phyloP scores from a whole-genome alignment of 139 green algal genomes.

The Chlamydomonas applanata region DNA sequence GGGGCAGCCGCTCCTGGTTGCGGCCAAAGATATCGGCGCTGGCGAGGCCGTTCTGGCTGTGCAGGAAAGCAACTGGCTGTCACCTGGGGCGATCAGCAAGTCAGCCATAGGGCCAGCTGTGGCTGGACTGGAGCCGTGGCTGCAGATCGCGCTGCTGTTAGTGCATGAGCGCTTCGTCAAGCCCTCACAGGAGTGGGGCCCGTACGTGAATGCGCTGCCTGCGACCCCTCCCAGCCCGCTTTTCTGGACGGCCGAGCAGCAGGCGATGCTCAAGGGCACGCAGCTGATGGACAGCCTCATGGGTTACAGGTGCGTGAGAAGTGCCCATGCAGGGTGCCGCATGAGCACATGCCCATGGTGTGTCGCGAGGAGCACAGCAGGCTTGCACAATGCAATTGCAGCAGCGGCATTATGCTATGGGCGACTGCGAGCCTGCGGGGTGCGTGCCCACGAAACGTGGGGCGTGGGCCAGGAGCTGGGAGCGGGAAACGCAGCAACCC shows the following conservation, averaged over 20 bases:
- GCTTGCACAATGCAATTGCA: too few relatives aligned
- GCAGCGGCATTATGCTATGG: too few relatives aligned
- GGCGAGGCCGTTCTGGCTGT: constrained; percentile 37
- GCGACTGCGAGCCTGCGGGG: too few relatives aligned
- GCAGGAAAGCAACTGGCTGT: constrained; percentile 34
- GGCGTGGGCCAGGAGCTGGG: too few relatives aligned
- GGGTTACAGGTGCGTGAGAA: constrained; percentile 13
- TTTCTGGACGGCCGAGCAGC: constrained; percentile 66
- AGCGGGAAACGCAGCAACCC: too few relatives aligned
- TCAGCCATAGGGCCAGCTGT: constrained; percentile 26
- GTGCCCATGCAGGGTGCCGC: too few relatives aligned
- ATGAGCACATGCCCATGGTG: too few relatives aligned
- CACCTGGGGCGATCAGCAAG: constrained; percentile 11
- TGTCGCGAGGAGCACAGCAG: too few relatives aligned
- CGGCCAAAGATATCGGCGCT: constrained; percentile 27
- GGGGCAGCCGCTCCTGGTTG: constrained; percentile 28
- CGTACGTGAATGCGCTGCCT: constrained; percentile 59
- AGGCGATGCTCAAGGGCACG: constrained; percentile 60
- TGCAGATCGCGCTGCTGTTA: constrained; percentile 75
- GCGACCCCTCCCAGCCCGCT: constrained; percentile 45
- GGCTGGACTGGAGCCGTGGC: constrained; percentile 62
- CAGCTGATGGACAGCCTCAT: constrained; percentile 59
- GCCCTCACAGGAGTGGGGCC: constrained; percentile 19
- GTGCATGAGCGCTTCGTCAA: constrained; percentile 48
- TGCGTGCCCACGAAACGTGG: too few relatives aligned